Base-by-base conservation (phyloP, 176 grass and related monocot genomes). In the Aegilops bicornis region DNA sequence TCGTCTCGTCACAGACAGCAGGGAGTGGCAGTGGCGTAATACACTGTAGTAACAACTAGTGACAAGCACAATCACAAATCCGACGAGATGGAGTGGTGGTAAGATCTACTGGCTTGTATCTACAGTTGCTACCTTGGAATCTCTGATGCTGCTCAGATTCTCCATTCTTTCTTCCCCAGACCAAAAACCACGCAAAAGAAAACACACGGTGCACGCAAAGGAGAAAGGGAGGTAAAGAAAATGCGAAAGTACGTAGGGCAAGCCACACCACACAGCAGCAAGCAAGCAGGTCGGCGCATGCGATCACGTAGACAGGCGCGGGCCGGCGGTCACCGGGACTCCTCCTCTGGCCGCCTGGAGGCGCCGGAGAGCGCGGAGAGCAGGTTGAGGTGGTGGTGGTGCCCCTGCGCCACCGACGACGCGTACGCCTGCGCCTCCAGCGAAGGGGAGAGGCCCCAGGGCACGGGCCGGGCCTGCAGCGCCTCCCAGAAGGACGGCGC, bases 381-480 rank as follows among this genome's bases (percentile, higher is more conserved):
- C 9, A 92, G 89, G 88, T 91, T 91, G 33, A 93, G 86, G 14
- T 76, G 72, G 68, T 70, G 69, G 86, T 82, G 89, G 86, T 92
- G 91, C 0, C 89, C 81, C 82, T 89, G 90, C 67, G 86, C 77
- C 39, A 85, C 86, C 24, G 91, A 88, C 64, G 91, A 90, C 64
- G 91, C 88, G 79, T 95, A 92, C 72, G 83, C 86, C 64, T 87
- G 87, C 54, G 84, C 86, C 73, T 92, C 88, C 66, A 80, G 86
- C 60, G 86, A 75, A 29, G 85, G 61, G 48, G 85, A 76, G 11
- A 91, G 29, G 52, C 89, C 86, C 89, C 89, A 91, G 29, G 77
- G 69, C 69, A 77, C 77, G 69, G 60, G 80, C 47, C 64, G 64
- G 50, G 73, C 73, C 89, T 90, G 89, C 76, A 88, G 82, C 56